A percentile compares a stretch with the other conserved stretches of the same genome.
phyloP scores from a whole-genome alignment of 1,139 yeast species.

The Diutina rugosa region DNA sequence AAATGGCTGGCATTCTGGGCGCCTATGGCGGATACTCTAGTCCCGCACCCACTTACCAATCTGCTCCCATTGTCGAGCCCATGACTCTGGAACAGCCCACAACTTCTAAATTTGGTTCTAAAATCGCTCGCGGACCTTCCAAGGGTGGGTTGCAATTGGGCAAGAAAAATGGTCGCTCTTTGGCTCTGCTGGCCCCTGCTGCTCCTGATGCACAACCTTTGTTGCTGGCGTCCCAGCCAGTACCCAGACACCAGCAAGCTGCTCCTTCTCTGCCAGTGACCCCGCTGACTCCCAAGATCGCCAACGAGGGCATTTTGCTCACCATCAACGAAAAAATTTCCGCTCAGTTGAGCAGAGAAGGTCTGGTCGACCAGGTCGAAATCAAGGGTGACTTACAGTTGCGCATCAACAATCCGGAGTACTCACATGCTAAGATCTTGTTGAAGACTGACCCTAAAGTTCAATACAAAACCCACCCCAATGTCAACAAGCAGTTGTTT shows the following conservation, averaged over 20 bases:
- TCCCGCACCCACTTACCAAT: conserved; percentile 9
- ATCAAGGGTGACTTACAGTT: conserved; percentile 86
- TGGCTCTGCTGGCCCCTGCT: conserved; percentile 9
- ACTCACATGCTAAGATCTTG: conserved; percentile 53
- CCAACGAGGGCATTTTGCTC: conserved; percentile 69
- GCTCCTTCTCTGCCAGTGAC: conserved; percentile 7
- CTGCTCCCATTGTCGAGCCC: conserved; percentile 1
- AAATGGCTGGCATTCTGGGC: conserved; percentile 1
- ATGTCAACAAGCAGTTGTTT: conserved; percentile 73
- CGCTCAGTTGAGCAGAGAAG: conserved; percentile 77
- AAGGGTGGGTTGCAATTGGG: conserved; percentile 67
- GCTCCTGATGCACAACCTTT: conserved; percentile 28
- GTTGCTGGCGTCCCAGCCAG: conserved; percentile 3
- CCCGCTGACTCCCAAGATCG: conserved; percentile 16
- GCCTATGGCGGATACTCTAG: background rate
- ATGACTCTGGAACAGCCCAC: background rate
- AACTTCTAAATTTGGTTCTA: background rate
- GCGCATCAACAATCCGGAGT: conserved; percentile 62
- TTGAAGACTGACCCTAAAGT: conserved; percentile 30
- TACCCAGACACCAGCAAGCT: conserved; percentile 11
- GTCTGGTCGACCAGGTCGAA: conserved; percentile 61
- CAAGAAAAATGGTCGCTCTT: conserved; percentile 31
- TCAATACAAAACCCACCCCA: conserved; percentile 91
- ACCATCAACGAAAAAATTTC: conserved; percentile 65
- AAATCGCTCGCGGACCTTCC: conserved; percentile 20